Evolutionary conservation across 2,329 filamentous ascomycete species (phyloP).

Genomic region (Cyphellophora attinorum): DNA sequence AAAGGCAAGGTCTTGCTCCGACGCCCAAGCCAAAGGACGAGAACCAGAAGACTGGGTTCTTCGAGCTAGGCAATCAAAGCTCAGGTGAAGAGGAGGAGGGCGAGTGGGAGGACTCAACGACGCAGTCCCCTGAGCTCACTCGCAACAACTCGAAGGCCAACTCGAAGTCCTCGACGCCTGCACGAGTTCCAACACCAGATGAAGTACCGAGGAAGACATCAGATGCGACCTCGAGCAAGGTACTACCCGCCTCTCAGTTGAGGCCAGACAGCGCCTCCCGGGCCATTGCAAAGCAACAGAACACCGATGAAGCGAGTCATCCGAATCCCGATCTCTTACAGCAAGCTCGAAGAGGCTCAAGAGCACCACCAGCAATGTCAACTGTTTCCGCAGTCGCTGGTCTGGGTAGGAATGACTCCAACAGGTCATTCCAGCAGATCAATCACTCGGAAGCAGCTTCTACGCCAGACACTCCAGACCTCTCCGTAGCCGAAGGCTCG

Average conservation of each 20-base stretch:
- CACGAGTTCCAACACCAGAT: constrained; percentile 12
- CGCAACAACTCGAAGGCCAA: constrained; percentile 33
- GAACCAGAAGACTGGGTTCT: constrained; percentile 34
- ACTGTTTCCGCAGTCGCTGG: constrained; percentile 35
- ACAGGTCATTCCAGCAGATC: constrained; percentile 19
- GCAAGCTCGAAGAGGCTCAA: constrained; percentile 28
- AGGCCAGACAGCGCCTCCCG: constrained; percentile 8
- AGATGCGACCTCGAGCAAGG: constrained; percentile 5
- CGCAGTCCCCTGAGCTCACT: constrained; percentile 37
- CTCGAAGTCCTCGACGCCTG: constrained; percentile 22
- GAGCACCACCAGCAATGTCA: constrained; percentile 38
- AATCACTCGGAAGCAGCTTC: constrained; percentile 26
- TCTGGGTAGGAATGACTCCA: constrained; percentile 14
- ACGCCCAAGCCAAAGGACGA: constrained; percentile 21
- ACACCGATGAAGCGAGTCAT: neutral
- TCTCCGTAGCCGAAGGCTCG: constrained; percentile 27
- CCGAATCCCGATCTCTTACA: constrained; percentile 16
- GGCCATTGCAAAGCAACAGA: too few relatives aligned
- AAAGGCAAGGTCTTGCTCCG: constrained; percentile 27
- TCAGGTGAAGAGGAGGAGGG: constrained; percentile 31
- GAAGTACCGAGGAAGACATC: neutral
- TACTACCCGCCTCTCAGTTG: constrained; percentile 8
- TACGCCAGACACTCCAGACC: constrained; percentile 23
- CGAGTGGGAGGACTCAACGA: constrained; percentile 38
- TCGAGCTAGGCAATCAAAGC: constrained; percentile 32